Evolutionary conservation across 768 basidiomycete genomes (phyloP).

Genomic region (Hemileccinum impolitum): DNA sequence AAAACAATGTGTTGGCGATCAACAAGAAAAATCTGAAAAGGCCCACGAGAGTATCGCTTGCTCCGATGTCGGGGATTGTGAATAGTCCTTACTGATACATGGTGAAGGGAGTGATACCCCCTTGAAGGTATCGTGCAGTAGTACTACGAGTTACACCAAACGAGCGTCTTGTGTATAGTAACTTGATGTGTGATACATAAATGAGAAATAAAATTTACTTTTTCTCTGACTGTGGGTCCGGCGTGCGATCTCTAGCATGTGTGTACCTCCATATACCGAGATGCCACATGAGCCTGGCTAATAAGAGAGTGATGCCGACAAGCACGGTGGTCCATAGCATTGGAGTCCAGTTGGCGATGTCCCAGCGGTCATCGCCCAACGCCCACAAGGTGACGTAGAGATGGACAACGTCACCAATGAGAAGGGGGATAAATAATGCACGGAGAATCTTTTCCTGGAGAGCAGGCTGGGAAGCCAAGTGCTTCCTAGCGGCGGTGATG

Average conservation of each 20-base stretch:
- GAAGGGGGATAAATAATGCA: conserved; percentile 62
- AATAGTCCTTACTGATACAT: conserved; percentile 53
- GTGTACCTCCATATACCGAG: conserved; percentile 73
- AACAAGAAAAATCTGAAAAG: conserved; percentile 91
- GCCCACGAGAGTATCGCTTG: conserved; percentile 74
- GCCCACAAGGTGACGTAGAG: conserved; percentile 70
- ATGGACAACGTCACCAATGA: conserved; percentile 67
- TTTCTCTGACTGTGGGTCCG: conserved; percentile 5
- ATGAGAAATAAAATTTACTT: conserved; percentile 22
- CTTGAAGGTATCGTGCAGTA: not conserved
- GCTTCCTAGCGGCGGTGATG: conserved; percentile 55
- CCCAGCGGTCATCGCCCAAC: conserved; percentile 66
- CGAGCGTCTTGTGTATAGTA: conserved; percentile 2
- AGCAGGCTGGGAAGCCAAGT: conserved; percentile 55
- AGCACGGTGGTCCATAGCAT: conserved; percentile 68
- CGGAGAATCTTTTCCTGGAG: conserved; percentile 71
- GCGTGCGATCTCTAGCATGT: conserved; percentile 53
- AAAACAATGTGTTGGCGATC: conserved; percentile 89
- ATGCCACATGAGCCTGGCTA: conserved; percentile 73
- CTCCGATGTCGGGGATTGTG: conserved; percentile 55
- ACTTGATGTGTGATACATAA: conserved; percentile 16
- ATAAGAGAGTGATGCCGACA: conserved; percentile 59
- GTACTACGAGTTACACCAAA: not conserved
- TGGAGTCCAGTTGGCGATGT: conserved; percentile 57
- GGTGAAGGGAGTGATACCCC: conserved; percentile 16